A percentile compares a stretch with the other conserved stretches of the same genome.
phyloP scores from a whole-genome alignment of 352 stramenopile species.

The Pythium volutum region DNA sequence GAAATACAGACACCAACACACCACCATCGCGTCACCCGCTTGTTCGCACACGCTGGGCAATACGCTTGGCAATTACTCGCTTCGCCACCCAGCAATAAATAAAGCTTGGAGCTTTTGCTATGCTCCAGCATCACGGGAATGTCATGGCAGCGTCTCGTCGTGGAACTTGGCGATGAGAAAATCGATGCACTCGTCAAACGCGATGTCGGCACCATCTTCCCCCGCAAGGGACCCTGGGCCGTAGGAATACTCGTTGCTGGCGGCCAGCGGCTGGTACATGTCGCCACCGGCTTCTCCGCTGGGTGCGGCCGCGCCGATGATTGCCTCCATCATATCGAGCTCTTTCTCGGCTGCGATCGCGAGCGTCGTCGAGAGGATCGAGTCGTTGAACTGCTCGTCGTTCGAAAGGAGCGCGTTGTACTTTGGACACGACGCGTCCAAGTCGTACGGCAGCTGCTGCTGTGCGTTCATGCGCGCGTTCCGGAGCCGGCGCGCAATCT shows the following conservation, averaged over 20 bases:
- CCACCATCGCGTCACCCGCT: too few species aligned
- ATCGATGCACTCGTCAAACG: conserved; percentile 81
- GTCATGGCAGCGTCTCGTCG: conserved; percentile 23
- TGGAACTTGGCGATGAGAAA: conserved; percentile 58
- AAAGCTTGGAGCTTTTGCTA: background rate
- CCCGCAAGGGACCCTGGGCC: conserved; percentile 13
- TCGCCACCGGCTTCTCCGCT: background rate
- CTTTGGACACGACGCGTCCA: conserved; percentile 57
- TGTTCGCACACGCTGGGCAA: too few species aligned
- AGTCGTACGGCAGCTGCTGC: conserved; percentile 59
- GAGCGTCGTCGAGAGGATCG: conserved; percentile 70
- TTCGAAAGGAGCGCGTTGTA: conserved; percentile 68
- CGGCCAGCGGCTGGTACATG: conserved; percentile 46
- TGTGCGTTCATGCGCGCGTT: conserved; percentile 69
- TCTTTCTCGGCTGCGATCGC: conserved; percentile 69
- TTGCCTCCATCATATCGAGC: conserved; percentile 54
- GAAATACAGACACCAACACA: too few species aligned
- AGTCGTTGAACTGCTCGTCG: conserved; percentile 81
- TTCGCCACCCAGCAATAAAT: background rate
- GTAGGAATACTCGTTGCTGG: conserved; percentile 23
- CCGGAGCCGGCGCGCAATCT: conserved; percentile 67
- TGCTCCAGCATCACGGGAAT: background rate
- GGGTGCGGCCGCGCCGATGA: conserved; percentile 19
- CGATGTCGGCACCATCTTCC: conserved; percentile 53
- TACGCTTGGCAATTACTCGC: too few species aligned